A percentile compares a stretch with the other conserved stretches of the same genome.
Conservation (phyloP, 805 yeast species). For the Saccharomycopsis javanensis region DNA sequence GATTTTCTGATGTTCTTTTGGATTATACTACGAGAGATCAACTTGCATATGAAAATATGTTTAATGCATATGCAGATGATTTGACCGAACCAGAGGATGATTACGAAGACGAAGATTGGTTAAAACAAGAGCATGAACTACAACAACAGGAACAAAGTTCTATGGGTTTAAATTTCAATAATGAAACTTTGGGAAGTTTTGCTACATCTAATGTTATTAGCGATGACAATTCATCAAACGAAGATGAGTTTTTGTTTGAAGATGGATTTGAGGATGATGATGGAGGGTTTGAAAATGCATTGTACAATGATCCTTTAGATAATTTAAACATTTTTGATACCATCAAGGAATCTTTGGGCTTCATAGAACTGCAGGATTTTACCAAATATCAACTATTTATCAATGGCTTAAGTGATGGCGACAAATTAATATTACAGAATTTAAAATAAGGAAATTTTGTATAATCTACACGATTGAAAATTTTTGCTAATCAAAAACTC, state of each 20-base stretch:
- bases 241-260: conserved; percentile 31
- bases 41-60: conserved; percentile 25
- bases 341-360: conserved; percentile 45
- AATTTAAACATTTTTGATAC: conserved; percentile 58
- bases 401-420: conserved; percentile 21
- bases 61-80: conserved; percentile 24
- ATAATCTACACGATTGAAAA: background rate
- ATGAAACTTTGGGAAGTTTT: background rate
- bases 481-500: background rate
- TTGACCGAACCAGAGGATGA: conserved; percentile 27
- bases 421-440: conserved; percentile 6
- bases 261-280: conserved; percentile 38
- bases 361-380: conserved; percentile 39
- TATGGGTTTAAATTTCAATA: background rate
- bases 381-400: conserved; percentile 41
- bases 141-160: background rate
- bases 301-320: conserved; percentile 73
- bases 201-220: background rate
- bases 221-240: conserved; percentile 8
- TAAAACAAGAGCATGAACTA: conserved; percentile 8
- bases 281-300: conserved; percentile 73
- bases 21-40: conserved; percentile 25
- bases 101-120: conserved; percentile 20
- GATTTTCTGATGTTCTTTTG: conserved; percentile 33
- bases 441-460: background rate